Conservation (phyloP, 257 asterid species). For the Nicotiana knightiana region DNA sequence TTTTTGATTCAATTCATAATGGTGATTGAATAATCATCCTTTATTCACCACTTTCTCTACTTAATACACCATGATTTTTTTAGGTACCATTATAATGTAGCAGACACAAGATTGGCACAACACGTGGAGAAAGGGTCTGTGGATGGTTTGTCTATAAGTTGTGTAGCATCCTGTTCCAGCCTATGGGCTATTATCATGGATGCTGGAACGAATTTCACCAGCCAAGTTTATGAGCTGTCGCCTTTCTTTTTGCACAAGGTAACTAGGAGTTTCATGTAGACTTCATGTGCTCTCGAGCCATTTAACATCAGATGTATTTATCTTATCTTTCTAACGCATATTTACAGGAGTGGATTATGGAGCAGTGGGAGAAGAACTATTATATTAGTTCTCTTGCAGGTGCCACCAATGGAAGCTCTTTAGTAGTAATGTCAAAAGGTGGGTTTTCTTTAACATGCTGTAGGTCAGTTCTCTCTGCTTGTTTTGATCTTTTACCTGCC, state of each 20-base stretch:
- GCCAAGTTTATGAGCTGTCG: slow-evolving; percentile 41
- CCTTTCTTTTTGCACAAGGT: slow-evolving; percentile 39
- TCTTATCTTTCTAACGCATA: slow-evolving; percentile 5
- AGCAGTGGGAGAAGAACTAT: slow-evolving; percentile 45
- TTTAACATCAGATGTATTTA: not conserved
- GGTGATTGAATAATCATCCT: not conserved
- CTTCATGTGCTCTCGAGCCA: not conserved
- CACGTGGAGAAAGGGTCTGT: slow-evolving; percentile 40
- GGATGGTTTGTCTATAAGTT: slow-evolving; percentile 38
- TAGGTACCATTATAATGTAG: slow-evolving; percentile 44
- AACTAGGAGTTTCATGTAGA: not conserved
- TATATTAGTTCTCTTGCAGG: slow-evolving; percentile 45
- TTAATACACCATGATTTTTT: not conserved
- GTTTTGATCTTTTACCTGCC: not conserved
- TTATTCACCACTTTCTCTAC: not conserved
- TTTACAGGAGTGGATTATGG: slow-evolving; percentile 44
- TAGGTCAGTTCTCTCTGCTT: not conserved
- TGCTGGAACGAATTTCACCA: slow-evolving; percentile 37
- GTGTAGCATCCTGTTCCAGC: slow-evolving; percentile 45
- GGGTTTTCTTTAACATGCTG: slow-evolving; percentile 1
- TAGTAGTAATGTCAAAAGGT: slow-evolving; percentile 53
- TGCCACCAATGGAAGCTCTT: slow-evolving; percentile 33
- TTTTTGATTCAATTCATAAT: not conserved
- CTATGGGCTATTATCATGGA: slow-evolving; percentile 49
- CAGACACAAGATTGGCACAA: slow-evolving; percentile 34